A percentile compares a stretch with the other conserved stretches of the same genome.
Conservation (phyloP, 331 rosid species). For the Cydonia oblonga region DNA sequence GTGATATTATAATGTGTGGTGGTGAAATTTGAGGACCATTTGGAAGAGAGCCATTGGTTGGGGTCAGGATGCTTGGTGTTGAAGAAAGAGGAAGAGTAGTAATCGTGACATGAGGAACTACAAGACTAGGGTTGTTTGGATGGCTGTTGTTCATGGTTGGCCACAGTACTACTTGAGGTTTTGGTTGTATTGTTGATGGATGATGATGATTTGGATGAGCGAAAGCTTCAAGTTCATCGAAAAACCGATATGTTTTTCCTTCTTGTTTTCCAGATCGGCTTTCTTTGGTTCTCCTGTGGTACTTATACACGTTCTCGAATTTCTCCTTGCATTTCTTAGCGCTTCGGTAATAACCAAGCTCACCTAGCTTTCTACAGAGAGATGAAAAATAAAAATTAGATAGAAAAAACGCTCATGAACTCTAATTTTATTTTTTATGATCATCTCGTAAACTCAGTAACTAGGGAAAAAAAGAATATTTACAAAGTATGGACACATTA, state of each 20-base stretch:
- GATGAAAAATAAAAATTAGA: background rate
- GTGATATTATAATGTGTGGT: background rate
- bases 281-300: constrained; percentile 91
- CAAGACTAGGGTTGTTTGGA: constrained; percentile 4
- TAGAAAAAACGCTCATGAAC: background rate
- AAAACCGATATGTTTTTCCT: constrained; percentile 61
- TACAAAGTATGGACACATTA: background rate
- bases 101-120: background rate
- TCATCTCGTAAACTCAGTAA: background rate
- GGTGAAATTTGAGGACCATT: background rate
- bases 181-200: constrained; percentile 6
- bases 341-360: constrained; percentile 64
- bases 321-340: constrained; percentile 95
- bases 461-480: background rate
- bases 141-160: constrained; percentile 1
- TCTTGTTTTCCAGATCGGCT: constrained; percentile 60
- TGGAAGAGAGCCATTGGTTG: background rate
- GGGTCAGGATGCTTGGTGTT: background rate
- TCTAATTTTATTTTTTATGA: background rate
- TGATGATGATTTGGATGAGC: constrained; percentile 32
- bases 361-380: constrained; percentile 55
- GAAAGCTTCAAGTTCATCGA: constrained; percentile 76
- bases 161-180: background rate
- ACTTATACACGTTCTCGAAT: constrained; percentile 96
- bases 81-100: background rate